phyloP scores from a whole-genome alignment of 2,329 filamentous ascomycete species.

The Colletotrichum lentis region DNA sequence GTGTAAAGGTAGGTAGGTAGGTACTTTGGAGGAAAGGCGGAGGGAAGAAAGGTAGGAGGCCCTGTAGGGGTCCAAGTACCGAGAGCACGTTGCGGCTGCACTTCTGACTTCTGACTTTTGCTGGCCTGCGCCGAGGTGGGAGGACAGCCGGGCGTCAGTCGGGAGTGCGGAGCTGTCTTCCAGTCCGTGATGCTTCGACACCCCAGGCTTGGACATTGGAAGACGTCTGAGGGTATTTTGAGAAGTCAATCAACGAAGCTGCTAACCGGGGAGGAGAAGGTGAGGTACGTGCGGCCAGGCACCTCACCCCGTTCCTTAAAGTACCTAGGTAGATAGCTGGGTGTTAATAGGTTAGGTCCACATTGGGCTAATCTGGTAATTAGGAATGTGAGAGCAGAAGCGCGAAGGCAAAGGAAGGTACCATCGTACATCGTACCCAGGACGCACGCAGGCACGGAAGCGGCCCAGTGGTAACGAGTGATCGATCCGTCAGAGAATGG shows the following conservation, averaged over 20 bases:
- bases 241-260: conserved; percentile 22
- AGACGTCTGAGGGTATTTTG: background rate
- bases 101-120: no score
- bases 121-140: background rate
- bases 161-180: conserved; percentile 25
- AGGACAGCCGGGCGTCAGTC: background rate
- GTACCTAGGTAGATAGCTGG: background rate
- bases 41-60: background rate
- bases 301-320: background rate
- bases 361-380: no score
- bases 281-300: conserved; percentile 26
- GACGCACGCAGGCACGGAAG: no score
- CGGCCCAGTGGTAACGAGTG: conserved; percentile 18
- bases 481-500: background rate
- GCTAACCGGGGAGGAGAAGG: background rate
- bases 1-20: background rate
- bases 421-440: no score
- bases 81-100: conserved; percentile 11
- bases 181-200: conserved; percentile 12
- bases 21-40: background rate
- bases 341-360: no score
- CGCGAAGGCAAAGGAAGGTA: background rate
- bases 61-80: conserved; percentile 28
- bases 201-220: background rate
- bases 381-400: no score